Conservation (phyloP, 169 alveolate genomes). For the Eimeria tenella region DNA sequence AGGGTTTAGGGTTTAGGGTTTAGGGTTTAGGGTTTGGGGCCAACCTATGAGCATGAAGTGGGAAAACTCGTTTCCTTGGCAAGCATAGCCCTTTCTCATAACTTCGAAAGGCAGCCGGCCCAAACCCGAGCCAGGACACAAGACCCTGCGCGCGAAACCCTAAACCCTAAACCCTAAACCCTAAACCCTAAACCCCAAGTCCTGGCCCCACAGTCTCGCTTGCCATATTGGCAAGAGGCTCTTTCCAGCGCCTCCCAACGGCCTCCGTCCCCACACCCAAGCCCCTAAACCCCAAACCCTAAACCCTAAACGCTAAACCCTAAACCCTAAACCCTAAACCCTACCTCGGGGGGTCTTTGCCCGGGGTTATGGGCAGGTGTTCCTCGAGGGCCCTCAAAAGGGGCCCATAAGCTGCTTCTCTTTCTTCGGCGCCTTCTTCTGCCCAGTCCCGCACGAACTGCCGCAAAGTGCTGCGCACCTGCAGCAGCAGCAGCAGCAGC, state of each 20-base stretch:
- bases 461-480: conserved; percentile 95
- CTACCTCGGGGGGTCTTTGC: conserved; percentile 33
- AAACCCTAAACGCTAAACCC: conserved; percentile 23
- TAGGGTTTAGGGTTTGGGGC: conserved; percentile 75
- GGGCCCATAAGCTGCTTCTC: conserved; percentile 96
- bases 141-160: conserved; percentile 85
- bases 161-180: conserved; percentile 66
- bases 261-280: conserved; percentile 82
- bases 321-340: neutral
- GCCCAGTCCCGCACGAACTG: conserved; percentile 98
- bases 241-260: neutral
- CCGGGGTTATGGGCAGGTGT: conserved; percentile 84
- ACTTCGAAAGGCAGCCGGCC: conserved; percentile 98
- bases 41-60: conserved; percentile 96
- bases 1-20: conserved; percentile 78
- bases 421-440: conserved; percentile 94
- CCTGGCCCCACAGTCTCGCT: conserved; percentile 41
- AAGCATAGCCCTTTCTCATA: conserved; percentile 95
- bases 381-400: conserved; percentile 92
- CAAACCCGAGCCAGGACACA: conserved; percentile 98
- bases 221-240: conserved; percentile 84
- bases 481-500: conserved; percentile 57
- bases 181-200: conserved; percentile 35
- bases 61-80: conserved; percentile 99
- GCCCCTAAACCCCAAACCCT: neutral